phyloP scores from a whole-genome alignment of 805 yeast species.

The Candida piceae region DNA sequence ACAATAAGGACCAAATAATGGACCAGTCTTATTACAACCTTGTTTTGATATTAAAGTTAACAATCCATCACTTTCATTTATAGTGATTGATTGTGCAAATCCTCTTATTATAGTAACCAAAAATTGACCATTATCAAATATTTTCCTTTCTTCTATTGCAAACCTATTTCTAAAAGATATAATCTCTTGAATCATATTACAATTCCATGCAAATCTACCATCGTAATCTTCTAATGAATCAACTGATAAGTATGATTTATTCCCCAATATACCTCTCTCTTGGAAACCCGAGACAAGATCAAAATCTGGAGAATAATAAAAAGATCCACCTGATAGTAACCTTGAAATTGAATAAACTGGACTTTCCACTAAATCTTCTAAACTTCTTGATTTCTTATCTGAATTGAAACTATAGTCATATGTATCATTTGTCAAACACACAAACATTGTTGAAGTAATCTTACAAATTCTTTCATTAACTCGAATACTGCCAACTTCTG shows the following conservation, averaged over 20 bases:
- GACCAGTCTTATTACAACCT: conserved; percentile 41
- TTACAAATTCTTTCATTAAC: conserved; percentile 47
- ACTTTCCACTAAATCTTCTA: conserved; percentile 19
- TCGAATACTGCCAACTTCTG: conserved; percentile 56
- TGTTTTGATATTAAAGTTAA: conserved; percentile 50
- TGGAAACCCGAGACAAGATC: conserved; percentile 43
- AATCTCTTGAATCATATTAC: conserved; percentile 40
- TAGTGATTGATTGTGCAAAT: conserved; percentile 36
- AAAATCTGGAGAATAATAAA: conserved; percentile 43
- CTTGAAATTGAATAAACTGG: conserved; percentile 44
- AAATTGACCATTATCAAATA: conserved; percentile 44
- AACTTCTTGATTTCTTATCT: conserved; percentile 9
- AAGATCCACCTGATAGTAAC: conserved; percentile 41
- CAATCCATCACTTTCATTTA: conserved; percentile 32
- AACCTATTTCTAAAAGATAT: conserved; percentile 42
- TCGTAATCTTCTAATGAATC: conserved; percentile 38
- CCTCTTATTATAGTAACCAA: conserved; percentile 46
- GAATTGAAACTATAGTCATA: conserved; percentile 37
- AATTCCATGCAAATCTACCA: conserved; percentile 48
- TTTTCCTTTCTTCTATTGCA: conserved; percentile 33
- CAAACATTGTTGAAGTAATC: conserved; percentile 59
- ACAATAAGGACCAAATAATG: conserved; percentile 53
- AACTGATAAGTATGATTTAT: conserved; percentile 15
- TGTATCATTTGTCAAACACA: conserved; percentile 53
- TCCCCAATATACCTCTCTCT: conserved; percentile 34